phyloP scores from a whole-genome alignment of 441 rosid genomes.

The Populus hybrid region DNA sequence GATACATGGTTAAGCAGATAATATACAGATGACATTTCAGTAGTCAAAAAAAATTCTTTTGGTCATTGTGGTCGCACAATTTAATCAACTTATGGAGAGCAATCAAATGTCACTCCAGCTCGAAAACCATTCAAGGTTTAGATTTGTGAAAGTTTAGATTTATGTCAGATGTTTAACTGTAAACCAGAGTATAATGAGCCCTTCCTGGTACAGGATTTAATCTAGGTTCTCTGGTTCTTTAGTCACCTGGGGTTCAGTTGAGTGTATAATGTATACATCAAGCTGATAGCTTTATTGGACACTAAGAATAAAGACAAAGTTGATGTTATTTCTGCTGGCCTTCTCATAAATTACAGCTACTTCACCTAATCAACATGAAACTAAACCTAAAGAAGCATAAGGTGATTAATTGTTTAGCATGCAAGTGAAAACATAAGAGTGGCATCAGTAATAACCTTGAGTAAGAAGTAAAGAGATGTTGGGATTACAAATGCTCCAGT shows the following conservation, averaged over 20 bases:
- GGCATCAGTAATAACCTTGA: conserved; percentile 58
- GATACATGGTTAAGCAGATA: conserved; percentile 1
- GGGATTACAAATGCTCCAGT: conserved; percentile 89
- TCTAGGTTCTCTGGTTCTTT: neutral
- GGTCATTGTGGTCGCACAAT: neutral
- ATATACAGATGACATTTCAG: neutral
- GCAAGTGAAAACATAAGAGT: conserved; percentile 5
- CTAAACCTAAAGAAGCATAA: conserved; percentile 1
- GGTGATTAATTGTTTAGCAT: conserved; percentile 4
- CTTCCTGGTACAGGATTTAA: neutral
- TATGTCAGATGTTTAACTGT: neutral
- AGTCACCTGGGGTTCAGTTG: neutral
- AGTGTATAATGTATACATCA: neutral
- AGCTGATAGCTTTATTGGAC: neutral
- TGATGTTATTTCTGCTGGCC: neutral
- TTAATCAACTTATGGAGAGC: neutral
- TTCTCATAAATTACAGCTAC: neutral
- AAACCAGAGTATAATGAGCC: neutral
- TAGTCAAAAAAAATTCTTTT: neutral
- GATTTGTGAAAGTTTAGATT: neutral
- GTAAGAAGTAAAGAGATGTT: conserved; percentile 75
- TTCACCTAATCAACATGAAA: conserved; percentile 1
- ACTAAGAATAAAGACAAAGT: neutral
- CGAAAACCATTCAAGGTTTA: neutral
- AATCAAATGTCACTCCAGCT: neutral